Evolutionary conservation across 2,329 filamentous ascomycete species (phyloP).

Genomic region (Aspergillus ruber): DNA sequence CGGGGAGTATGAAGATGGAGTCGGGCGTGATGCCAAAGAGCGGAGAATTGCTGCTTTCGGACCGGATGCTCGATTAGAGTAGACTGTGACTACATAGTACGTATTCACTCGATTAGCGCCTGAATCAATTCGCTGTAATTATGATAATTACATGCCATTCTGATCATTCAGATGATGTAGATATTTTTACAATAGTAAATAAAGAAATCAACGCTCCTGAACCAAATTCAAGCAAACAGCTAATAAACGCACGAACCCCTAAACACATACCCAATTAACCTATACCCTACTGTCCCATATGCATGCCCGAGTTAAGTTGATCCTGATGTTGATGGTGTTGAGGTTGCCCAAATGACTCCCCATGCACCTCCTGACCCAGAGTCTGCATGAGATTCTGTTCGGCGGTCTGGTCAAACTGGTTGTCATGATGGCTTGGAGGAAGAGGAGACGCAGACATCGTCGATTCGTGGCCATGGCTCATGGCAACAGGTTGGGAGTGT

Average conservation of each 20-base stretch:
- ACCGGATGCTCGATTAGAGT: not conserved
- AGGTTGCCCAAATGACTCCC: slow-evolving; percentile 28
- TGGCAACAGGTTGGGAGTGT: slow-evolving; percentile 27
- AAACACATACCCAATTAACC: not conserved
- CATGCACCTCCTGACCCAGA: slow-evolving; percentile 37
- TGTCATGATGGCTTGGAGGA: slow-evolving; percentile 25
- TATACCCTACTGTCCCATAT: slow-evolving; percentile 22
- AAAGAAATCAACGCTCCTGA: not conserved
- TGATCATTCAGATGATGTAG: too few relatives aligned
- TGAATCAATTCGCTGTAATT: too few relatives aligned
- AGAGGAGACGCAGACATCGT: slow-evolving; percentile 34
- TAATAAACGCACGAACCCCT: slow-evolving; percentile 3
- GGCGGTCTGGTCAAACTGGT: slow-evolving; percentile 33
- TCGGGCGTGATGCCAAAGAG: not conserved
- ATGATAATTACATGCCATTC: too few relatives aligned
- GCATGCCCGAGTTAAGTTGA: slow-evolving; percentile 31
- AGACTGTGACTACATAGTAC: too few relatives aligned
- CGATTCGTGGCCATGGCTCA: slow-evolving; percentile 17
- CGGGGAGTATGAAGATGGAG: not conserved
- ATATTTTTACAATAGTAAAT: not conserved
- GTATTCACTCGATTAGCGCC: too few relatives aligned
- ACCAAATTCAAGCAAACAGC: not conserved
- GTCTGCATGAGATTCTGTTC: slow-evolving; percentile 41
- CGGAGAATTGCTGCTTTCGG: slow-evolving; percentile 3
- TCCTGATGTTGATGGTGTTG: slow-evolving; percentile 27